Percentiles rank a stretch among this genome's conserved stretches.
phyloP scores from a whole-genome alignment of 192 early-diverging fungal species.

The Backusella macrospora region DNA sequence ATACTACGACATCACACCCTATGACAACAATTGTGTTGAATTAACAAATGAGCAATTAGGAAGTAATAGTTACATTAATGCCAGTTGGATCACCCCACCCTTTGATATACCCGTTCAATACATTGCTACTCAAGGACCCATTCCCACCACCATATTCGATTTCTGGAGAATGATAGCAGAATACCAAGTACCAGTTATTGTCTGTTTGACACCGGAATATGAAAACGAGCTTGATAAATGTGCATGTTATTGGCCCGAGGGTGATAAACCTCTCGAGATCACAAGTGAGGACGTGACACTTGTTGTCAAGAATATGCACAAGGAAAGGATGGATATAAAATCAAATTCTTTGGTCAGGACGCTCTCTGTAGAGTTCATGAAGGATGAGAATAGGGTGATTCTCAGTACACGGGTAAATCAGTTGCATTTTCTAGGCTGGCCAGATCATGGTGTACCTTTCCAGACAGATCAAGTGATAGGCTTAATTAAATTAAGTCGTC shows the following conservation, averaged over 20 bases:
- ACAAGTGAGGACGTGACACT: background rate
- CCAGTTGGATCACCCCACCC: slow-evolving; percentile 66
- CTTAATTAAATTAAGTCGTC: slow-evolving; percentile 45
- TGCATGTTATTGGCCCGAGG: slow-evolving; percentile 83
- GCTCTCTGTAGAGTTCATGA: background rate
- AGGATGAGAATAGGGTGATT: background rate
- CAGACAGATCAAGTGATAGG: slow-evolving; percentile 55
- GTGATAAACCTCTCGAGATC: slow-evolving; percentile 33
- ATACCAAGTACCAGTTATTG: slow-evolving; percentile 72
- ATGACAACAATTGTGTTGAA: slow-evolving; percentile 21
- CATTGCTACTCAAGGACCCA: slow-evolving; percentile 90
- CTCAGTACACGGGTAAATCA: slow-evolving; percentile 53
- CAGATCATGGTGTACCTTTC: slow-evolving; percentile 76
- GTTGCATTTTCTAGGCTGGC: slow-evolving; percentile 81
- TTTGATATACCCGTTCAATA: slow-evolving; percentile 55
- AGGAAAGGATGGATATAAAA: background rate
- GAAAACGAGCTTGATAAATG: slow-evolving; percentile 77
- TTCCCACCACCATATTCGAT: slow-evolving; percentile 70
- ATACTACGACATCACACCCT: slow-evolving; percentile 46
- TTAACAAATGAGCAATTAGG: slow-evolving; percentile 11
- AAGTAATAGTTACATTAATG: slow-evolving; percentile 72
- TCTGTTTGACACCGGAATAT: slow-evolving; percentile 84
- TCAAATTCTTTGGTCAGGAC: background rate
- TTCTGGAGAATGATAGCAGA: slow-evolving; percentile 95
- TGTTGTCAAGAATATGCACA: background rate